A percentile compares a stretch with the other conserved stretches of the same genome.
Evolutionary conservation across 192 early-diverging fungal species (phyloP).

Genomic region (Entophlyctis helioformis): DNA sequence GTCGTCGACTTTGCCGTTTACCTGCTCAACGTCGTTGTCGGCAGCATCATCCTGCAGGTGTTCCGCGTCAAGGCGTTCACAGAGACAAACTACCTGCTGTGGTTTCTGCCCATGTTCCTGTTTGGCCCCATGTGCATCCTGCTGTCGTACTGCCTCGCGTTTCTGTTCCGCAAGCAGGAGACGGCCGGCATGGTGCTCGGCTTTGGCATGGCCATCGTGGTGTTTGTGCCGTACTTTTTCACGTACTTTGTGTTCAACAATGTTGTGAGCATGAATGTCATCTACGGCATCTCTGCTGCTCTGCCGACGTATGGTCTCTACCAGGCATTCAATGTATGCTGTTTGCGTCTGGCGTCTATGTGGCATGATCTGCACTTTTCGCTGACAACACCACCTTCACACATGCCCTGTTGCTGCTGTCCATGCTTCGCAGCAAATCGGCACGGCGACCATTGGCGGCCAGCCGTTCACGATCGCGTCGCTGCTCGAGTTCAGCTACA

Average conservation of each 20-base stretch:
- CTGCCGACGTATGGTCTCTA: neutral
- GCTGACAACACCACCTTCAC: too few relatives aligned
- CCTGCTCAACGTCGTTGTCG: constrained; percentile 8
- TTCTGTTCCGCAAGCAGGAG: constrained; percentile 18
- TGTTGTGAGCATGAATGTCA: neutral
- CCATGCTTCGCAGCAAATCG: too few relatives aligned
- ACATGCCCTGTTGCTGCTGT: too few relatives aligned
- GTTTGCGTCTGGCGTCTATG: too few relatives aligned
- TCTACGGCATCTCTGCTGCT: neutral
- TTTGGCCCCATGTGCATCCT: constrained; percentile 15
- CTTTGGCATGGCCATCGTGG: constrained; percentile 13
- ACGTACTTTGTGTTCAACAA: constrained; percentile 23
- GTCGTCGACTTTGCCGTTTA: constrained; percentile 14
- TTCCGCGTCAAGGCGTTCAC: constrained; percentile 13
- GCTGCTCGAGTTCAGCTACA: too few relatives aligned
- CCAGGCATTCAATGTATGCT: neutral
- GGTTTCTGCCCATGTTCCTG: constrained; percentile 4
- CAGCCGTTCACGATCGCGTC: too few relatives aligned
- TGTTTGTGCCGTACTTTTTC: constrained; percentile 32
- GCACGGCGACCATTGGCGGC: too few relatives aligned
- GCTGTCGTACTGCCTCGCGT: constrained; percentile 19
- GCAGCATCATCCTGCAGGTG: constrained; percentile 13
- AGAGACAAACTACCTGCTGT: constrained; percentile 1
- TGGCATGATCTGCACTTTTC: too few relatives aligned
- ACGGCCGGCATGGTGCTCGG: constrained; percentile 23